Conservation (phyloP, 257 asterid species). For the Lithospermum erythrorhizon region DNA sequence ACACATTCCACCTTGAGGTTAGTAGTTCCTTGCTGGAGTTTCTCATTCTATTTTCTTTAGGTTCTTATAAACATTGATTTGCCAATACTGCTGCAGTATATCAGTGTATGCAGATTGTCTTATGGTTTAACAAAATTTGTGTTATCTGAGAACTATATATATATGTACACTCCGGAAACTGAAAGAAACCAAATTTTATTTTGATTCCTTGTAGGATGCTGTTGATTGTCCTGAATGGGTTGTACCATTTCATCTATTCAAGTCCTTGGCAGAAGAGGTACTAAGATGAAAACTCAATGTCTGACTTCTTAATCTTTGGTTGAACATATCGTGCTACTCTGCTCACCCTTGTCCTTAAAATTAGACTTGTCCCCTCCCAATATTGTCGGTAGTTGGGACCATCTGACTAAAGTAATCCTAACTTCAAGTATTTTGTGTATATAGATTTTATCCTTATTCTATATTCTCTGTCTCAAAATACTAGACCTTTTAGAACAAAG, state of each 20-base stretch:
- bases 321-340: neutral
- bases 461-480: too few relatives aligned
- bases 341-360: too few relatives aligned
- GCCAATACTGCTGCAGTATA: neutral
- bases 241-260: constrained; percentile 83
- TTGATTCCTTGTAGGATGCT: constrained; percentile 58
- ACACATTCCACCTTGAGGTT: constrained; percentile 94
- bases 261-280: constrained; percentile 94
- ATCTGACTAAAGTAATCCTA: neutral
- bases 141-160: constrained; percentile 1
- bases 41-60: neutral
- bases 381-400: neutral
- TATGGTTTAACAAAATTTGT: neutral
- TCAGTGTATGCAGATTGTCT: neutral
- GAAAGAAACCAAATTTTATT: neutral
- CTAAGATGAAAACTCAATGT: neutral
- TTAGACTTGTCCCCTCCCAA: neutral
- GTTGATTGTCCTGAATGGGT: constrained; percentile 99
- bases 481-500: too few relatives aligned
- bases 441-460: neutral
- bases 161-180: neutral
- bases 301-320: neutral
- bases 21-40: neutral
- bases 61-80: neutral
- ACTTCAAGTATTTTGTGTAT: neutral